phyloP scores from a whole-genome alignment of 2,329 filamentous ascomycete species.

The Calonectria pteridis region DNA sequence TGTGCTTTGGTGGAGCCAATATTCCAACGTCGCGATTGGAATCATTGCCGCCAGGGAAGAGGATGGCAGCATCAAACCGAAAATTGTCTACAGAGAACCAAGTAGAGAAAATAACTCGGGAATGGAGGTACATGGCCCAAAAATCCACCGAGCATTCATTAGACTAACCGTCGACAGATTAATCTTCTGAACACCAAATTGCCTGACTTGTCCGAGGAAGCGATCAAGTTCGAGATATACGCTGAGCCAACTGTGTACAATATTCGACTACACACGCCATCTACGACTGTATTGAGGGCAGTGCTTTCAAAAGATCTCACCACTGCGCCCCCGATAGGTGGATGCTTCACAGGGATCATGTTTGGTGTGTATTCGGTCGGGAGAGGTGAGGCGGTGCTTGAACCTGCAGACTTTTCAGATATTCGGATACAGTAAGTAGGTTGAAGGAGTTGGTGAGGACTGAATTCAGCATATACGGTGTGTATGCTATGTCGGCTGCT shows the following conservation, averaged over 20 bases:
- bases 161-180: background rate
- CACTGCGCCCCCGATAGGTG: slow-evolving; percentile 31
- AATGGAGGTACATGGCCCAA: slow-evolving; percentile 26
- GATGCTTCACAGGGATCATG: slow-evolving; percentile 39
- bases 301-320: slow-evolving; percentile 26
- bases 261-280: background rate
- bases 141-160: background rate
- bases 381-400: slow-evolving; percentile 34
- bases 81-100: slow-evolving; percentile 19
- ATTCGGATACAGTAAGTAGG: slow-evolving; percentile 13
- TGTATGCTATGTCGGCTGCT: background rate
- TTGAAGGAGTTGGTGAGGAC: background rate
- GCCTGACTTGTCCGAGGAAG: background rate
- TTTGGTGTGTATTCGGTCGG: slow-evolving; percentile 41
- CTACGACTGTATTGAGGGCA: background rate
- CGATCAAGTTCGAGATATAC: slow-evolving; percentile 8
- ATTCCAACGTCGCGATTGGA: slow-evolving; percentile 50
- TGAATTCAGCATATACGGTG: background rate
- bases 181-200: background rate
- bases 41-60: slow-evolving; percentile 25
- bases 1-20: slow-evolving; percentile 67
- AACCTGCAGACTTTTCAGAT: slow-evolving; percentile 33
- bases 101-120: background rate
- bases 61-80: background rate
- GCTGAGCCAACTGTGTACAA: background rate